Evolutionary conservation across 2,329 filamentous ascomycete genomes (phyloP), one percentile per base, ranked within the genome.

Genomic region (Fusarium camptoceras): DNA sequence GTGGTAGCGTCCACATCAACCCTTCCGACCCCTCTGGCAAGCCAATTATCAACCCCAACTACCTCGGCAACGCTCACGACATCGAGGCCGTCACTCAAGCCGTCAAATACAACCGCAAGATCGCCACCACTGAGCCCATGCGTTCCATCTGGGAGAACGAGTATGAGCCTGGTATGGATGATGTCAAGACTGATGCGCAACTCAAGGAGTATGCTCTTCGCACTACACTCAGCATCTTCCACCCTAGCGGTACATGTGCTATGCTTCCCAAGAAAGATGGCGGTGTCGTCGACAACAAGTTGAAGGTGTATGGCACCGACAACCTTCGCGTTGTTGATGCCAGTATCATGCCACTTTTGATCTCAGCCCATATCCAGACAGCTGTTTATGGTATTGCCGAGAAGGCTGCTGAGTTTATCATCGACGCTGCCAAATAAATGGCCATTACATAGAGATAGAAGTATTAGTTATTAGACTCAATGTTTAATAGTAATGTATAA

Each of bases 321-420:
- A 82, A 82, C 48, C 79, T 87, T 14, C 80, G 85, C 8, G 80
- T 87, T 5, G 81, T 82, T 5, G 85, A 87, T 74, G 83, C 84
- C 1, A 84, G 82, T 18, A 73, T 85, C 22, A 81, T 87, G n/a
- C 85, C 85, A 3, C 77, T 85, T 78, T 82, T 78, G 76, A 82
- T 62, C 76, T 84, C 76, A 78, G 83, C 70, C 1, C 80, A 85
- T 16, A 84, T 86, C 22, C 84, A 87, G 70, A 85, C 84, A 34
- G 81, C 82, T 1, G 83, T 87, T 1, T 87, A 87, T 61, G 85
- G 84, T 74, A 78, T 86, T 62, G 85, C 79, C 11, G 86, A 88
- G 75, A 86, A 83, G 72, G 77, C 78, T 15, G 76, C 81, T 14
- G 63, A 74, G 18, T 60, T 72, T 6, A 77, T 79, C 6, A 75